Evolutionary conservation across 1,284 basidiomycete genomes (phyloP), one percentile per base, ranked within the genome.

Genomic region (Puccinia novopanici): DNA sequence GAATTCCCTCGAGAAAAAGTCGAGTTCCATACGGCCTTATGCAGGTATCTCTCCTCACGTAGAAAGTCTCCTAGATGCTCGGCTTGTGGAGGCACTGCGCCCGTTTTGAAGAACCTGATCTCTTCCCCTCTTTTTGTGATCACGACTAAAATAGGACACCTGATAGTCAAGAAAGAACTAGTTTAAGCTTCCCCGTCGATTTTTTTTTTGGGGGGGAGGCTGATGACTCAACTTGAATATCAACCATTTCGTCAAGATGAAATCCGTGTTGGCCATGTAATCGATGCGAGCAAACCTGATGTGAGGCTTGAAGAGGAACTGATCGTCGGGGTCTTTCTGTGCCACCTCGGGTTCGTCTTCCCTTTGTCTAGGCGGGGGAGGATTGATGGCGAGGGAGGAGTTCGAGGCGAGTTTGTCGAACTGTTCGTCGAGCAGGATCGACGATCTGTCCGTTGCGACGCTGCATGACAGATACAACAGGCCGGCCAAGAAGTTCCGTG

Each of bases 101-200:
- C 81, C 6, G 81, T 80, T 45, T 80, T 77, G 80, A 84, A 81
- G 81, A 84, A 84, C 4, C 83, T 75, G 6, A 84, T 57, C 17
- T 79, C 77, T 15, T 73, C 65, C 24, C 81, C 73, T 8, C 73
- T 67, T 55, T 83, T 65, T 22, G 80, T 82, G 12, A 75, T 82
- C 37, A 84, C 75, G 3, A 83, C 83, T 27, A 84, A 76, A 3
- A 83, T 80, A 8, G 83, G 83, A 19, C 80, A 76, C 48, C 83
- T 84, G 67, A 10, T 2, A 17, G 34, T 34, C 22, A 42, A 12
- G n/a, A n/a, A n/a, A n/a, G 17, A 54, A n/a, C 10, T 19, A 24
- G 50, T 70, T 57, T 48, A 19, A 59, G 37, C 9, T 2, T 42
- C 22, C 30, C n/a, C 40, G 3, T 9, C 34, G 10, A 55, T 55